Conservation (phyloP, 140 eudicot genomes). For the Ambrosia hybrid region DNA sequence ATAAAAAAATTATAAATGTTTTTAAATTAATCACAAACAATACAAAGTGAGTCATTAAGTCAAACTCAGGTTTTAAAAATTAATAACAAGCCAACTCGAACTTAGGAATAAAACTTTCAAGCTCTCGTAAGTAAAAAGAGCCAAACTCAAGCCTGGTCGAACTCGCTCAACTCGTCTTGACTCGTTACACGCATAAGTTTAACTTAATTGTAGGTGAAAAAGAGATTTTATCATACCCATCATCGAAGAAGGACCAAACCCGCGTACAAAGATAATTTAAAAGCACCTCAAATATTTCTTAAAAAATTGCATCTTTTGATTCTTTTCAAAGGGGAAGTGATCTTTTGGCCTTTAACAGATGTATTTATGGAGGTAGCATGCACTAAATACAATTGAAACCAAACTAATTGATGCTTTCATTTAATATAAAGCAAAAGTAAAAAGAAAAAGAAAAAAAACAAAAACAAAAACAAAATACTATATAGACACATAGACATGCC, state of each 20-base stretch:
- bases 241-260: not conserved
- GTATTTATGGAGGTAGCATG: slow-evolving; percentile 21
- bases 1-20: no score
- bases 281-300: not conserved
- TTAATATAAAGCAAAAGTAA: slow-evolving; percentile 26
- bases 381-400: slow-evolving; percentile 30
- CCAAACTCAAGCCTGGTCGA: no score
- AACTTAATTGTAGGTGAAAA: no score
- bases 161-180: no score
- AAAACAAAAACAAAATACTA: slow-evolving; percentile 4
- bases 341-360: slow-evolving; percentile 40
- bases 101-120: no score
- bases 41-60: no score
- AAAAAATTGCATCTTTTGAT: not conserved
- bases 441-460: slow-evolving; percentile 9
- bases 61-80: no score
- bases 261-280: not conserved
- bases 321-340: slow-evolving; percentile 29
- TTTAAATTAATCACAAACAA: no score
- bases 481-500: slow-evolving; percentile 28
- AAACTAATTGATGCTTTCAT: slow-evolving; percentile 16
- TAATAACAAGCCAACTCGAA: no score
- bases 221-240: no score
- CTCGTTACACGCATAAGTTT: no score
- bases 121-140: no score